These are phyloP conservation scores for Penicillium cataractarum DNA, from an alignment of 495 filamentous ascomycete genomes.

Conservation along the genomic window DNA sequence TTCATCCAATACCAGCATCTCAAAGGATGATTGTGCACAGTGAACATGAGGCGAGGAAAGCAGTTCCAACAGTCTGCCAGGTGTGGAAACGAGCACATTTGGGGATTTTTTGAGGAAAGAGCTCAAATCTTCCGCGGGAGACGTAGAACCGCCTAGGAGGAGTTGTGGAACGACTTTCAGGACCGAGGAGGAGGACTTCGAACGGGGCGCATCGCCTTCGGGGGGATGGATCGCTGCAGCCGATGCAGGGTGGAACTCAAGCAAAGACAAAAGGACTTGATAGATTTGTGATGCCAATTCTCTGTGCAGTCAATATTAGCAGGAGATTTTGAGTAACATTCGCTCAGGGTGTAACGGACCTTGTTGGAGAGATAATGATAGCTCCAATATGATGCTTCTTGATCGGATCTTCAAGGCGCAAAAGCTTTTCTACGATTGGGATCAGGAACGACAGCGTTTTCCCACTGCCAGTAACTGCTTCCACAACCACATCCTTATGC, in stretches of 20 bases:
- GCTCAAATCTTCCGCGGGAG: constrained; percentile 82
- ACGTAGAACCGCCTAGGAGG: constrained; percentile 82
- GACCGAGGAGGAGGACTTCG: constrained; percentile 50
- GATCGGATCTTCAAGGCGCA: constrained; percentile 72
- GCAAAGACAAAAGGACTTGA: constrained; percentile 72
- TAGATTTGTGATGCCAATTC: constrained; percentile 92
- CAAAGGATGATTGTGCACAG: constrained; percentile 83
- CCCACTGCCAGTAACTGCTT: constrained; percentile 94
- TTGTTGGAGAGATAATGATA: constrained; percentile 89
- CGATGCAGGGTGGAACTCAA: constrained; percentile 83
- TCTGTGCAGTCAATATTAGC: constrained; percentile 43
- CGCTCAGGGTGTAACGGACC: constrained; percentile 37
- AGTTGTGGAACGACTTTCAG: constrained; percentile 79
- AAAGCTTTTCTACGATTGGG: constrained; percentile 81
- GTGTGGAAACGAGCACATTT: constrained; percentile 86
- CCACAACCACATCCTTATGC: constrained; percentile 96
- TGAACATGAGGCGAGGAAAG: constrained; percentile 91
- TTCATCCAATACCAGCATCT: constrained; percentile 90
- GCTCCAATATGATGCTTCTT: constrained; percentile 88
- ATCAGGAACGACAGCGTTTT: constrained; percentile 94
- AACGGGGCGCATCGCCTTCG: constrained; percentile 58
- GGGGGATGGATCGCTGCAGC: constrained; percentile 58
- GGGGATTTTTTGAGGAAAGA: constrained; percentile 77
- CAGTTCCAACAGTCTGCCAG: constrained; percentile 85
- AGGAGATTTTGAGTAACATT: background rate